Evolutionary conservation across 805 yeast genomes (phyloP), one percentile per base, ranked within the genome.

Genomic region (Phaffomyces antillensis): DNA sequence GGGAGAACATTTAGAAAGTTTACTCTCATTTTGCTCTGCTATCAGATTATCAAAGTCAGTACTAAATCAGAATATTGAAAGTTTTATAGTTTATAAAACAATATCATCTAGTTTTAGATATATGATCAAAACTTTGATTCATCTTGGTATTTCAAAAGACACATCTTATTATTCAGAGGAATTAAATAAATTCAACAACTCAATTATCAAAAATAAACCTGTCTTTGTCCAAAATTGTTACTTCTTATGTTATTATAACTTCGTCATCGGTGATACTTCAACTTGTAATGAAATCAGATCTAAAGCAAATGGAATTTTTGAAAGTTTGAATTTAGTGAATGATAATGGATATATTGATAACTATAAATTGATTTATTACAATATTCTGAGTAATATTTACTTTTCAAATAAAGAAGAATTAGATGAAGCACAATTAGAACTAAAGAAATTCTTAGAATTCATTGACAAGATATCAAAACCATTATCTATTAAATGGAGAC

Each of bases 141-240:
- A 69, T 33, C 55, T 77, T 34, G 89, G 90, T 0, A 55, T 80
- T 3, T 64, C 79, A 0, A 77, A 76, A 49, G 88, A 83, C 44
- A 71, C 80, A 39, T 70, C 72, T 3, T 79, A 70, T 55, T 83
- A 73, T 59, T 50, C 71, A 4, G 65, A 65, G 7, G 90, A 84
- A 52, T 65, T 76, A 24, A 16, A 17, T 5, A 59, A 50, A 36
- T 49, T 58, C 35, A 59, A 54, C 36, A 40, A 50, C 2, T 44
- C 61, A 0, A 40, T 54, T 11, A 18, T 37, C 9, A 51, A 46
- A 13, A 38, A 43, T 37, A 55, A 44, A 30, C 5, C 43, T 1
- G 18, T 50, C 0, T 42, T 43, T 30, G 41, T 41, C 5, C 53
- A 50, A 37, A 59, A 59, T 37, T 41, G 42, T 36, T 59, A 52